Conservation (phyloP, 208 protist species). For the Borovskyia barvae region DNA sequence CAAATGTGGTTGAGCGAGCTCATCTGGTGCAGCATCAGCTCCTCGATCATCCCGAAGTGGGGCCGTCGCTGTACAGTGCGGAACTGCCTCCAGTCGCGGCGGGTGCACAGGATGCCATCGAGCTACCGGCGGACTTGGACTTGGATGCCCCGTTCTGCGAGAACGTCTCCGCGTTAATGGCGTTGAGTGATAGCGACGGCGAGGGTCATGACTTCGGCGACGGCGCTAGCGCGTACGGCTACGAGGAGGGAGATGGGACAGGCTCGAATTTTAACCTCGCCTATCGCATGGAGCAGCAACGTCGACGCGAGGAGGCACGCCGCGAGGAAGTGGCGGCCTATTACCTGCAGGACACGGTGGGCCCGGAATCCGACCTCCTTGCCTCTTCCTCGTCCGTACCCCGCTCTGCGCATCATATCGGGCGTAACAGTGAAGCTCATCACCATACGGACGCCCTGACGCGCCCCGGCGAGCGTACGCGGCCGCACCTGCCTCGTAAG, state of each 20-base stretch:
- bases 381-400: neutral
- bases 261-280: conserved; percentile 37
- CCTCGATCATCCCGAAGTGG: conserved; percentile 27
- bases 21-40: conserved; percentile 52
- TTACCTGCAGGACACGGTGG: conserved; percentile 56
- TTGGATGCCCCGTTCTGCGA: conserved; percentile 66
- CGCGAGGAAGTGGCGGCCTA: conserved; percentile 65
- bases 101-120: conserved; percentile 61
- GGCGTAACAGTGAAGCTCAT: neutral
- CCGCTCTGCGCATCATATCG: conserved; percentile 7
- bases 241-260: conserved; percentile 1
- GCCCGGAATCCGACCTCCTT: neutral
- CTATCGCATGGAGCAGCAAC: conserved; percentile 53
- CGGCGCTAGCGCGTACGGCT: conserved; percentile 6
- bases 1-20: conserved; percentile 69
- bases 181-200: conserved; percentile 51
- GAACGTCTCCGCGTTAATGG: conserved; percentile 42
- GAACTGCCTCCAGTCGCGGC: conserved; percentile 56
- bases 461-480: conserved; percentile 1
- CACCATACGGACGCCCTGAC: neutral
- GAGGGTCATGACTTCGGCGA: conserved; percentile 35
- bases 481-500: conserved; percentile 8
- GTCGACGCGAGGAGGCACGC: conserved; percentile 36
- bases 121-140: conserved; percentile 47
- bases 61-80: conserved; percentile 42